Evolutionary conservation across 495 filamentous ascomycete species (phyloP).

Genomic region (Penicillium manginii): DNA sequence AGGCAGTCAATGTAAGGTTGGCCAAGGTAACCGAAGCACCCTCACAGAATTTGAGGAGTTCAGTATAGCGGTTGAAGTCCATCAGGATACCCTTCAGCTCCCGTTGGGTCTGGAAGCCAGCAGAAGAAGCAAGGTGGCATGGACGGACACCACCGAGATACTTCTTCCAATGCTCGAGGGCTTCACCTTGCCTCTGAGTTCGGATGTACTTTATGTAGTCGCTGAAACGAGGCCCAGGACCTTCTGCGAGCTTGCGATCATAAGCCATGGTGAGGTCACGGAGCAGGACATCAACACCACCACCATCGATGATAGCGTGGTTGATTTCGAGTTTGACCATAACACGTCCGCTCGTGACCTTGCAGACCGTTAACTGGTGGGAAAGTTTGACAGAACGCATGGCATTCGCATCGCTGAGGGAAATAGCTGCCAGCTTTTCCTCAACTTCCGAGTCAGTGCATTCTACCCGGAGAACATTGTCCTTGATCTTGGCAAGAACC

Average conservation of each 20-base stretch:
- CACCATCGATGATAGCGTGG: conserved; percentile 56
- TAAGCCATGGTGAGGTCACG: conserved; percentile 51
- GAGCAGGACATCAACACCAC: conserved; percentile 44
- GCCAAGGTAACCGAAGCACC: conserved; percentile 52
- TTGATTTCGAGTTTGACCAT: conserved; percentile 60
- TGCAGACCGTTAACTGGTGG: conserved; percentile 55
- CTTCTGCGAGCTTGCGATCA: conserved; percentile 38
- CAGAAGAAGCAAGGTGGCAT: conserved; percentile 25
- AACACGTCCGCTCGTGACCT: conserved; percentile 40
- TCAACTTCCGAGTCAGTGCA: conserved; percentile 43
- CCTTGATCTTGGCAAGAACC: conserved; percentile 47
- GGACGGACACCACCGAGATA: conserved; percentile 33
- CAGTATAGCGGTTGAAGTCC: conserved; percentile 42
- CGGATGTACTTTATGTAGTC: conserved; percentile 58
- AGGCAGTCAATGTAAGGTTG: conserved; percentile 56
- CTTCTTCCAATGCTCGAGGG: conserved; percentile 52
- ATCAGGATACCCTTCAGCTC: conserved; percentile 37
- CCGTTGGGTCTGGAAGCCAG: conserved; percentile 15
- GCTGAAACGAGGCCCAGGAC: conserved; percentile 55
- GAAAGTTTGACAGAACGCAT: conserved; percentile 41
- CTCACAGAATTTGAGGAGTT: conserved; percentile 51
- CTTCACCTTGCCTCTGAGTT: conserved; percentile 36
- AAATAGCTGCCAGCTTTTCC: conserved; percentile 40
- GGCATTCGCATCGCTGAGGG: conserved; percentile 37
- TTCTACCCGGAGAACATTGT: conserved; percentile 40